phyloP scores from a whole-genome alignment of 441 rosid genomes.

The Codiaeum variegatum region DNA sequence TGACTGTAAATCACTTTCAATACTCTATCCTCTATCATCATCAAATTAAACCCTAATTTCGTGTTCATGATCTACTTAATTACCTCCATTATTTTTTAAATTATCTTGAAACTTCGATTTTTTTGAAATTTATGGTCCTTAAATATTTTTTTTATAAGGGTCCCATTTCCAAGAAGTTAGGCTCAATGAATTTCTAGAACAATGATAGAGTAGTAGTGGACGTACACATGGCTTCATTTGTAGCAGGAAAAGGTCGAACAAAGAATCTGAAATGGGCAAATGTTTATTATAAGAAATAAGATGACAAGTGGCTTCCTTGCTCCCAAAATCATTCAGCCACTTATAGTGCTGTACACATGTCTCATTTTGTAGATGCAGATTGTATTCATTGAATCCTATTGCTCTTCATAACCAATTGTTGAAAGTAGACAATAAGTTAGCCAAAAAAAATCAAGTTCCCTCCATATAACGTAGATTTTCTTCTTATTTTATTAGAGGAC shows the following conservation, averaged over 20 bases:
- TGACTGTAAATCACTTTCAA: not conserved
- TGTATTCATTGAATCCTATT: not conserved
- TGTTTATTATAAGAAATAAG: not conserved
- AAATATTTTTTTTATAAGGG: not conserved
- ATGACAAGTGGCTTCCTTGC: not conserved
- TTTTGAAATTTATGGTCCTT: not conserved
- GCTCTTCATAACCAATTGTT: no score
- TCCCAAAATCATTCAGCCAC: slow-evolving; percentile 15
- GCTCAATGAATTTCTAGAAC: not conserved
- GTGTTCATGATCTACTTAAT: not conserved
- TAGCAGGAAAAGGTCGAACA: not conserved
- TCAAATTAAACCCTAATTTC: not conserved
- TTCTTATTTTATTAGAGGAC: no score
- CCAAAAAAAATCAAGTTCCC: no score
- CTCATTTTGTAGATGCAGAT: not conserved
- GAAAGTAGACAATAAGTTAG: not conserved
- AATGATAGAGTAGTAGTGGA: not conserved
- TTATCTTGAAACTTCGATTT: not conserved
- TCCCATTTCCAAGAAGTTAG: not conserved
- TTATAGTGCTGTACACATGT: slow-evolving; percentile 30
- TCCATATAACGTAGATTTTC: no score
- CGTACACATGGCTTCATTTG: slow-evolving; percentile 23
- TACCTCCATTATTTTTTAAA: not conserved
- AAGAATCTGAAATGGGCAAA: not conserved
- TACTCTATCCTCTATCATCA: not conserved